Evolutionary conservation across 225 moss, liverwort and hornwort species (phyloP).

Genomic region (Pleurozium schreberi): DNA sequence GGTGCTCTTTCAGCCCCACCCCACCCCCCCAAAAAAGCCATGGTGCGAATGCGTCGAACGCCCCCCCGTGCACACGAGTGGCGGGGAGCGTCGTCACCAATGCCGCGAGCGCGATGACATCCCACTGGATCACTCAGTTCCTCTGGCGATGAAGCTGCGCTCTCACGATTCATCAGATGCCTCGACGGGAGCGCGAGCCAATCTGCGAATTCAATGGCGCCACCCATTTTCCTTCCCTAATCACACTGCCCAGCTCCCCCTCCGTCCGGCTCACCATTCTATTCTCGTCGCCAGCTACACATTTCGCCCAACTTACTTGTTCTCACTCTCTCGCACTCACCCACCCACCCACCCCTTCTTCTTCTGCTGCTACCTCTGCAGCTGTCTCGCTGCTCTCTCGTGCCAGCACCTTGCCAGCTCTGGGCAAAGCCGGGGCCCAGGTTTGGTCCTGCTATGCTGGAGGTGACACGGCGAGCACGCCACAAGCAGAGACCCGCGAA

Average conservation of each 20-base stretch:
- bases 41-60: background rate
- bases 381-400: background rate
- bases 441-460: background rate
- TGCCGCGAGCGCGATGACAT: background rate
- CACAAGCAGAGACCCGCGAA: background rate
- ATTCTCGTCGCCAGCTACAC: slow-evolving; percentile 9
- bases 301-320: background rate
- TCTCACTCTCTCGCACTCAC: background rate
- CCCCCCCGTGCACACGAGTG: slow-evolving; percentile 5
- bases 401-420: background rate
- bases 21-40: no score
- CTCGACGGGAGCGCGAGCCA: background rate
- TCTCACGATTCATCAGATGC: background rate
- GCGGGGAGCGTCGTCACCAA: slow-evolving; percentile 1
- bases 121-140: background rate
- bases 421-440: background rate
- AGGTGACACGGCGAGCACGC: background rate
- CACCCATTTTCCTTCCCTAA: background rate
- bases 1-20: no score
- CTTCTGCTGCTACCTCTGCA: background rate
- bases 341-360: background rate
- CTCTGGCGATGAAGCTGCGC: background rate
- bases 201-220: background rate
- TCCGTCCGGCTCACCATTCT: background rate
- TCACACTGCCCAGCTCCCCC: background rate